These are phyloP conservation scores for Malus hybrid DNA, from an alignment of 331 rosid species.

Conservation along the genomic window DNA sequence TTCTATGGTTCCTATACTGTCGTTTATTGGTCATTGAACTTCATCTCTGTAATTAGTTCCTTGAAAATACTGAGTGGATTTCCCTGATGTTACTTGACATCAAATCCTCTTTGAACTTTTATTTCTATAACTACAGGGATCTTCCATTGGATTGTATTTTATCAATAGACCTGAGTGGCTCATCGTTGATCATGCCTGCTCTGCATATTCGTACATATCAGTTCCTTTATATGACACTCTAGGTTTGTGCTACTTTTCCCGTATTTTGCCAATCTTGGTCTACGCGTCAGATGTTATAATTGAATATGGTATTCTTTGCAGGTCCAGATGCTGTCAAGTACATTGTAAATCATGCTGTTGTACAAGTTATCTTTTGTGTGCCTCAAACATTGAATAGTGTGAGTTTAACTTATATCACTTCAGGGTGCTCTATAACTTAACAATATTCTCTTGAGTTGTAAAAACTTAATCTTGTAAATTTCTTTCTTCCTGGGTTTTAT, in stretches of 20 bases:
- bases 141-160: constrained; percentile 81
- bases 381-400: constrained; percentile 75
- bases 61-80: neutral
- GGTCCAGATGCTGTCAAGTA: constrained; percentile 97
- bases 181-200: constrained; percentile 96
- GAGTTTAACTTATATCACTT: constrained; percentile 32
- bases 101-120: neutral
- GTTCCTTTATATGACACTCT: constrained; percentile 98
- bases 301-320: constrained; percentile 23
- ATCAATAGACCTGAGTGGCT: constrained; percentile 98
- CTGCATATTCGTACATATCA: constrained; percentile 86
- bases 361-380: constrained; percentile 89
- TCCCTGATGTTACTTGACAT: neutral
- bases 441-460: neutral
- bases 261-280: constrained; percentile 3
- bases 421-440: neutral
- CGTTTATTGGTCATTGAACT: neutral
- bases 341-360: constrained; percentile 72
- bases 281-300: constrained; percentile 16
- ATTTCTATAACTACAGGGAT: constrained; percentile 41
- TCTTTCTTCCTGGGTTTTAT: neutral
- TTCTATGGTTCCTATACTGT: neutral
- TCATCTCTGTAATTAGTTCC: neutral
- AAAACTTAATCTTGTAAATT: neutral
- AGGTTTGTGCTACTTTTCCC: constrained; percentile 42